Evolutionary conservation across 2,329 filamentous ascomycete genomes (phyloP), one percentile per base, ranked within the genome.

Genomic region (Diaporthe vaccinii): DNA sequence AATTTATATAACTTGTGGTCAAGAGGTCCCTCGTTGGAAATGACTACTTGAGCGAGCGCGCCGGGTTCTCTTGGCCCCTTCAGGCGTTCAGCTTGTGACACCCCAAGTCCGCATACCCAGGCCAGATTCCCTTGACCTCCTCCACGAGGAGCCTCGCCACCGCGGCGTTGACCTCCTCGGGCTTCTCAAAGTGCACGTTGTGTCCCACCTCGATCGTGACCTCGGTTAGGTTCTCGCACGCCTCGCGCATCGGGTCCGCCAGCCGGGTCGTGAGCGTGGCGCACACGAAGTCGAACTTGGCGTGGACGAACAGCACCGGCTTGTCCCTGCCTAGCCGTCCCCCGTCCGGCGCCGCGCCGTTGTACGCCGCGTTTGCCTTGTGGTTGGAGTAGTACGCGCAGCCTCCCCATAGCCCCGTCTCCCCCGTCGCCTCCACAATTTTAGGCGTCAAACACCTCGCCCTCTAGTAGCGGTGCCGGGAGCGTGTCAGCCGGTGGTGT

Each of bases 281-380:
- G 69, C 84, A 86, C 10, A 84, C 80, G 4, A 76, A 74, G 72
- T 88, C 86, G 69, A 81, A 84, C 36, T 79, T 80, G 1, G 83
- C 84, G 55, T 86, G 83, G 34, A 83, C 73, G 49, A 82, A 82
- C 41, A 83, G 76, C 15, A 80, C 80, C 3, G 82, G 82, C 74
- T 85, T 82, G 28, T 68, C 46, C 31, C 14, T 68, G 67, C 81
- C 83, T 51, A 89, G 77, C 41, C 73, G 73, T 1, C 82, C 81
- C n/a, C 83, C 82, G 73, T 79, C 78, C 2, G 78, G 62, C 9
- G 77, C 76, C 14, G 74, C 71, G 1, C n/a, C 17, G 12, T 82
- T 83, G 78, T 86, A 89, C 41, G 81, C 82, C 1, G 77, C 78
- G 72, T 89, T 89, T 9, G 78, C 80, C 20, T 83, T 80, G 76